Base-by-base conservation (phyloP, 2,329 filamentous ascomycete genomes). In the Penicillium hesseltinei region DNA sequence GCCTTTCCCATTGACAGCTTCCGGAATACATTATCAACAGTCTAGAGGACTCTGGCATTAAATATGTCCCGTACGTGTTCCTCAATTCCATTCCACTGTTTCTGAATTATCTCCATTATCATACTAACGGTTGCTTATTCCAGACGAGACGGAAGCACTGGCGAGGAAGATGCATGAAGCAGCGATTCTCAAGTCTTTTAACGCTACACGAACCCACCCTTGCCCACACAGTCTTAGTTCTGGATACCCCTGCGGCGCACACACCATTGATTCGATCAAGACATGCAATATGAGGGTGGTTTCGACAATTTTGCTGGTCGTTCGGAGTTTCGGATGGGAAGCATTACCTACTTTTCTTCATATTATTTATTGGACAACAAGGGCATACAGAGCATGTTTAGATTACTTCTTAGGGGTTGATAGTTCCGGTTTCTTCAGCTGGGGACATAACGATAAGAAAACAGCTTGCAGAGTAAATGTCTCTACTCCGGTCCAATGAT, bases 41-140 rank as follows among this genome's bases (percentile, higher is more conserved):
- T 36, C 75, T 84, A 33, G 84, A 87, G 71, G 82, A 81, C 64
- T 80, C 82, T 8, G 85, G 85, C 17, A 77, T 87, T 49, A 82
- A 81, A 69, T 87, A 87, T 65, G 80, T 86, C 43, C 84, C 85
- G 78, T 81, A 72, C 64, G 80, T 72, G 17, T 31, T 44, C 21
- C 35, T 29, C 42, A 9, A 51, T 21, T 23, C 21, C 5, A 13
- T 23, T 45, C 38, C 9, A 38, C 23, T 1, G 3, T n/a, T n/a
- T 21, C 6, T 17, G 10, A 29, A 3, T 15, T 31, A 15, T 21
- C 11, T 31, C 8, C 36, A 7, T 15, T 5, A 1, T 7, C 8
- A 42, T 58, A 46, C 61, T 65, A 29, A 67, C 49, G 15, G 11
- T 6, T 48, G 35, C 17, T 48, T 33, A 13, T 50, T 49, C 38